These are phyloP conservation scores for Stylonectria norvegica DNA, from an alignment of 2,329 filamentous ascomycete species.

Conservation along the genomic window DNA sequence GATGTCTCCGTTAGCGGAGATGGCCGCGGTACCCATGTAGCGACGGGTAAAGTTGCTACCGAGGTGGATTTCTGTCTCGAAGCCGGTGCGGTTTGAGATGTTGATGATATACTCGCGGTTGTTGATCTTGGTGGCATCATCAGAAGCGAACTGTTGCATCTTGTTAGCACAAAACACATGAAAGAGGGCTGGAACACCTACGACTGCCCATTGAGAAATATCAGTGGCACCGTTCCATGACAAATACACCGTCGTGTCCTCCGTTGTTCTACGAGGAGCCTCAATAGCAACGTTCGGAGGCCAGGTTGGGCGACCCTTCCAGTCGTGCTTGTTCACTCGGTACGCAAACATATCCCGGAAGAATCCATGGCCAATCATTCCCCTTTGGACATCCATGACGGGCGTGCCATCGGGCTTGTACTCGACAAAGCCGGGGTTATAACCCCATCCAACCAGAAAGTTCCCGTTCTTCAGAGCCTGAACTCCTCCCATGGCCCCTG, in stretches of 20 bases:
- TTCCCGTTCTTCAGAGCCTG: constrained; percentile 28
- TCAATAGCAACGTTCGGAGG: constrained; percentile 28
- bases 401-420: constrained; percentile 22
- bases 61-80: constrained; percentile 25
- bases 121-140: constrained; percentile 18
- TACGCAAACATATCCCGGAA: constrained; percentile 28
- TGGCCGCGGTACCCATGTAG: constrained; percentile 26
- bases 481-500: constrained; percentile 28
- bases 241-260: constrained; percentile 25
- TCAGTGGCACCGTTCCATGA: constrained; percentile 34
- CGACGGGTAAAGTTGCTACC: constrained; percentile 12
- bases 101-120: constrained; percentile 22
- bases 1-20: constrained; percentile 21
- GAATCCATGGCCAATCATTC: constrained; percentile 18
- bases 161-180: constrained; percentile 15
- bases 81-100: constrained; percentile 24
- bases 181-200: constrained; percentile 15
- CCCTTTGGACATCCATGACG: constrained; percentile 27
- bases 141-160: constrained; percentile 19
- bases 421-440: constrained; percentile 28
- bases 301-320: constrained; percentile 29
- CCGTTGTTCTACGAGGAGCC: constrained; percentile 19
- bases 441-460: constrained; percentile 27
- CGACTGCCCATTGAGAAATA: constrained; percentile 26
- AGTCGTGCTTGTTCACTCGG: constrained; percentile 26